These are phyloP conservation scores for Stachybotrys echinatus DNA, from an alignment of 2,329 filamentous ascomycete genomes.

Conservation along the genomic window DNA sequence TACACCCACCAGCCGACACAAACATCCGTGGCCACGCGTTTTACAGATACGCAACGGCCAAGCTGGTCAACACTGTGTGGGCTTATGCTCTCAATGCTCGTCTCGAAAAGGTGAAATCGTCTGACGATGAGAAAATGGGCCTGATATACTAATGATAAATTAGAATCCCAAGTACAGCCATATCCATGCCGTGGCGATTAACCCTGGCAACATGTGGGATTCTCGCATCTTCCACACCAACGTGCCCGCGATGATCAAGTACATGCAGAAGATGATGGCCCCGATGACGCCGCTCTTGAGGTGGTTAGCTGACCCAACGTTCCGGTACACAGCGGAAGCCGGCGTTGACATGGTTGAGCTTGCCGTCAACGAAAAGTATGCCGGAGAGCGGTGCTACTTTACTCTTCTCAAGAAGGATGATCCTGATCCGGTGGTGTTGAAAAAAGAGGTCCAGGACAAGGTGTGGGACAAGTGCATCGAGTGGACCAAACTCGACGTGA, in stretches of 20 bases:
- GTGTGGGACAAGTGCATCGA: neutral
- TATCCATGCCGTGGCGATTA: slow-evolving; percentile 3
- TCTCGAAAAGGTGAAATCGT: neutral
- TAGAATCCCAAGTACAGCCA: neutral
- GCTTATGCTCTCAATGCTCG: slow-evolving; percentile 4
- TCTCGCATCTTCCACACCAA: slow-evolving; percentile 5
- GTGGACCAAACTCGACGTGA: too few relatives aligned
- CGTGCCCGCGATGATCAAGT: neutral
- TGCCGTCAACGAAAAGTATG: slow-evolving; percentile 2
- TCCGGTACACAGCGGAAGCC: slow-evolving; percentile 2
- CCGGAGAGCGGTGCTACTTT: slow-evolving; percentile 1
- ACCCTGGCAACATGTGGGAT: slow-evolving; percentile 5
- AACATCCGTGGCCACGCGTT: slow-evolving; percentile 2
- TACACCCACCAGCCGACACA: neutral
- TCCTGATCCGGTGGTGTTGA: slow-evolving; percentile 1
- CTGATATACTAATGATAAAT: too few relatives aligned
- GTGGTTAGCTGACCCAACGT: too few relatives aligned
- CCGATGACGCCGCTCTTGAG: too few relatives aligned
- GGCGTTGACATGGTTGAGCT: slow-evolving; percentile 3
- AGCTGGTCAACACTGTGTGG: slow-evolving; percentile 3
- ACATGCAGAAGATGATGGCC: too few relatives aligned
- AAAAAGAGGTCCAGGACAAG: slow-evolving; percentile 2
- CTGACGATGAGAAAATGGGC: too few relatives aligned
- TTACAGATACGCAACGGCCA: slow-evolving; percentile 2
- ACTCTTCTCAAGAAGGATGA: slow-evolving; percentile 2